Base-by-base conservation (phyloP, 768 basidiomycete genomes). In the Russula griseocarnosa region DNA sequence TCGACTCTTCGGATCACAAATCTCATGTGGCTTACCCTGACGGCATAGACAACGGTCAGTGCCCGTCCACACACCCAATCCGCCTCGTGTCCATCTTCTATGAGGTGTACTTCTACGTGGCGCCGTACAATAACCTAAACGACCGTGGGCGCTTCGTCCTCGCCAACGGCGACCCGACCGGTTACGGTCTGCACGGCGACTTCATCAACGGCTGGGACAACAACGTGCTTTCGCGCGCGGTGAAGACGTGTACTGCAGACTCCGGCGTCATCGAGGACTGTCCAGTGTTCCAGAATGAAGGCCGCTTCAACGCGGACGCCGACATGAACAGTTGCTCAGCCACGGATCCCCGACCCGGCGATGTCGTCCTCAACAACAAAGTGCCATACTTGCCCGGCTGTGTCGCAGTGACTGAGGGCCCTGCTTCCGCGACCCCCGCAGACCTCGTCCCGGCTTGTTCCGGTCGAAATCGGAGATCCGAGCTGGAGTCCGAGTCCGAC, bases 1-100 rank as follows among this genome's bases (percentile, higher is more conserved):
- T 77, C 40, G 75, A 79, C 67, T 74, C 73, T 14, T 10, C 71
- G 0, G 75, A 78, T 66, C 77, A 78, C 70, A 74, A 74, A 67
- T 72, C 72, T 10, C 78, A 79, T 70, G 72, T 78, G 69, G 73
- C 77, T 1, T 78, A 74, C 69, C 69, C 62, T 3, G 46, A 38
- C 22, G 26, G 44, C 16, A 9, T 66, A 18, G 32, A 66, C 46
- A 34, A 3, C n/a, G 65, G 65, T 8, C 6, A 2, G 10, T 66
- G 65, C 44, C 65, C 65, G 8, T 1, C n/a, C n/a, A 14, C 56
- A 13, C 52, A 64, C 11, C 65, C 62, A 3, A 0, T 78, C 32
- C 81, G 77, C 66, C 74, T 83, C 24, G 70, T 79, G 56, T 77
- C 78, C 61, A 67, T 80, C 42, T 81, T 80, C 61, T 73, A 77